Evolutionary conservation across 306 rosid genomes (phyloP), one percentile per base, ranked within the genome.

Genomic region (Oxytropis ochrocephala): DNA sequence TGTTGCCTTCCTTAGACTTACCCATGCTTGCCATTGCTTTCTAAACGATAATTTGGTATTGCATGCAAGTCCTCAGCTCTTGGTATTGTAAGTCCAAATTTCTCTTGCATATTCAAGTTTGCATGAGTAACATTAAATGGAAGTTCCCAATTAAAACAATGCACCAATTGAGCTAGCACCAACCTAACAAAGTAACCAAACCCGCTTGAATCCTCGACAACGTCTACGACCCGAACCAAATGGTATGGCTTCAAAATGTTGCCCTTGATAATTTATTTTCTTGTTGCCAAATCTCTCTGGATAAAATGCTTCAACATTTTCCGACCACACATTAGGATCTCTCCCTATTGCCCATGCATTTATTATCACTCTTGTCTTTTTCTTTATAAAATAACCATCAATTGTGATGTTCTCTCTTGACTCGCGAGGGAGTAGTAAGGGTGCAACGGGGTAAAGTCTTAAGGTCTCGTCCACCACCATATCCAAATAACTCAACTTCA

Each of bases 61-160:
- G 60, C 79, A 7, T 61, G 29, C 11, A 83, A 75, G 42, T 62
- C 72, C 11, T 72, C 48, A 8, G 70, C 47, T 66, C 75, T 83
- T 3, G 82, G 74, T n/a, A n/a, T n/a, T n/a, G n/a, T n/a, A n/a
- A 76, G 49, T 1, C 80, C 82, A 53, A 73, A 83, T 4, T 14
- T 57, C 63, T 79, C 82, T 0, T 29, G 9, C 85, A 81, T 84
- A 39, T 81, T 78, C 55, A 84, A 14, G n/a, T 67, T 33, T 6
- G 38, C 2, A 27, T 77, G 81, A 8, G 0, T 11, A 7, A 68
- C 21, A 7, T 56, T 72, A 6, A 2, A 0, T 0, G 75, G 78
- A 24, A 84, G 81, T 16, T 81, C 73, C 85, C 85, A 81, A 11
- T 72, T 39, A 38, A 81, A 81, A 70, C 73, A 81, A 6, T 79